phyloP scores from a whole-genome alignment of 257 asterid species.

The Solanum phureja region DNA sequence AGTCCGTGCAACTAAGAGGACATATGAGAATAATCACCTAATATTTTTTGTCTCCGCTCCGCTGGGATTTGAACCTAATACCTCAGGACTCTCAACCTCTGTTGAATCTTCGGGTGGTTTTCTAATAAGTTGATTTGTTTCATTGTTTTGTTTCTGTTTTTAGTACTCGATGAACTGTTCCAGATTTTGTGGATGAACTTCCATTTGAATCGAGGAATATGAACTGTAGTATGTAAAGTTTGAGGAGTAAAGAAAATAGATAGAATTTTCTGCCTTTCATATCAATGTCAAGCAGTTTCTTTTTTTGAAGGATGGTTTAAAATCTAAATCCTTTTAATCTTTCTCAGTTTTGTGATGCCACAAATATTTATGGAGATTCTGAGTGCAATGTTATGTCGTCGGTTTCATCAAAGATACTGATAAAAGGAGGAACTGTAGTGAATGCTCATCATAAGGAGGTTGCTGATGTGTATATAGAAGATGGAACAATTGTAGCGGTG shows the following conservation, averaged over 20 bases:
- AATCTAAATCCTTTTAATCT: background rate
- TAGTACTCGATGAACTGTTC: background rate
- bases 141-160: background rate
- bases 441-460: conserved; percentile 83
- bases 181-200: background rate
- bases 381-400: conserved; percentile 29
- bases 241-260: background rate
- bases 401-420: conserved; percentile 53
- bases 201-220: background rate
- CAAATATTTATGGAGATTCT: conserved; percentile 28
- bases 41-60: background rate
- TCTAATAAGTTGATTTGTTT: background rate
- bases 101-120: background rate
- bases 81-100: background rate
- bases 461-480: conserved; percentile 79
- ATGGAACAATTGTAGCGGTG: conserved; percentile 62
- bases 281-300: background rate
- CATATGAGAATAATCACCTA: background rate
- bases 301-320: background rate
- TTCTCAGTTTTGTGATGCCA: conserved; percentile 54
- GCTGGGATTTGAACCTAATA: background rate
- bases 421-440: conserved; percentile 91
- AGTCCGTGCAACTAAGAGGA: background rate
- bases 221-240: background rate
- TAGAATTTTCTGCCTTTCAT: background rate